Percentiles rank a stretch among this genome's conserved stretches.
These are phyloP conservation scores for Solanum sejunctum DNA, from an alignment of 257 asterid genomes.

Conservation along the genomic window DNA sequence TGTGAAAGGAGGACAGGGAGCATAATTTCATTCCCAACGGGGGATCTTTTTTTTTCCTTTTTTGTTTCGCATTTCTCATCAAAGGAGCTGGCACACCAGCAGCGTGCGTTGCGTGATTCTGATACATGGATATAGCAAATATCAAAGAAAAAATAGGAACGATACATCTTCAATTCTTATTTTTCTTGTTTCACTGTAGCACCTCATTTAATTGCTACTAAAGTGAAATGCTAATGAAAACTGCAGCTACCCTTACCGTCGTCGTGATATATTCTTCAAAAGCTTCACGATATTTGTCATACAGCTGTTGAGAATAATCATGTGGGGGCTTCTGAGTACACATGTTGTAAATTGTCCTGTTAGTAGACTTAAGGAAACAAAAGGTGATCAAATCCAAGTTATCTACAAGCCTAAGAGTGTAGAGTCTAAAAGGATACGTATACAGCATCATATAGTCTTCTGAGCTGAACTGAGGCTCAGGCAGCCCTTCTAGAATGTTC, in stretches of 20 bases:
- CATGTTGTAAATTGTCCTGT: conserved; percentile 94
- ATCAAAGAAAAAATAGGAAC: neutral
- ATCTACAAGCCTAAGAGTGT: neutral
- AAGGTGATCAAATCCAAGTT: neutral
- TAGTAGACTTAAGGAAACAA: conserved; percentile 13
- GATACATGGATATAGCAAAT: neutral
- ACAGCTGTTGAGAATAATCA: conserved; percentile 92
- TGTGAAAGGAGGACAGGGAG: too few species aligned
- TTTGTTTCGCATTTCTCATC: too few species aligned
- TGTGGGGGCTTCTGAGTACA: conserved; percentile 97
- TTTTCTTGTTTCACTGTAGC: neutral
- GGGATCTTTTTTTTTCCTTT: too few species aligned
- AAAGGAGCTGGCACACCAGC: too few species aligned
- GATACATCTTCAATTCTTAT: neutral
- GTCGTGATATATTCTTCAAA: conserved; percentile 71
- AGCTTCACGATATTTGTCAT: conserved; percentile 78
- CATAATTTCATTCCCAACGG: too few species aligned
- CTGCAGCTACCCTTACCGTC: conserved; percentile 35
- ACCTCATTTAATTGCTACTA: neutral
- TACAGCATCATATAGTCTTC: conserved; percentile 93
- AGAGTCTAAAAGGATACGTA: conserved; percentile 42
- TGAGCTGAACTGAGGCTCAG: conserved; percentile 83
- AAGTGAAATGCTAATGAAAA: neutral
- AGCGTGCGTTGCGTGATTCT: too few species aligned
- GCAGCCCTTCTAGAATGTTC: conserved; percentile 76